A percentile compares a stretch with the other conserved stretches of the same genome.
phyloP scores from a whole-genome alignment of 305 asterid genomes.

The Fraxinus latifolia region DNA sequence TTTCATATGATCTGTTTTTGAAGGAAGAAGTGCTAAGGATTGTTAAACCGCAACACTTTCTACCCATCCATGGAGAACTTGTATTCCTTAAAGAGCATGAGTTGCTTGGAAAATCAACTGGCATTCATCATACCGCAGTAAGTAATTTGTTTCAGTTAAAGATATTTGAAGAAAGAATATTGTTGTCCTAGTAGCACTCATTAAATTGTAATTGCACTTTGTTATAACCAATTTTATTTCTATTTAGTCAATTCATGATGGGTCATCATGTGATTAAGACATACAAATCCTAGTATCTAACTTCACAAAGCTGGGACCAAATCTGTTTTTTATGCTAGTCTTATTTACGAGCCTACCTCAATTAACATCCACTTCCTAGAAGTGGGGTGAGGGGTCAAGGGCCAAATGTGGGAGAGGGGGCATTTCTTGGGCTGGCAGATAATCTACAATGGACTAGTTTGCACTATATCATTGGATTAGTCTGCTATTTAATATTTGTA shows the following conservation, averaged over 20 bases:
- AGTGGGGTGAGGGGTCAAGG: neutral
- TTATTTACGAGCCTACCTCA: neutral
- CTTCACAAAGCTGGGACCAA: constrained; percentile 1
- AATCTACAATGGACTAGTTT: neutral
- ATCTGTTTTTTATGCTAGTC: neutral
- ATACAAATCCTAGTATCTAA: constrained; percentile 4
- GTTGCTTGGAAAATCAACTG: constrained; percentile 87
- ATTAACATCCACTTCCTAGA: neutral
- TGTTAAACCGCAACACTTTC: constrained; percentile 98
- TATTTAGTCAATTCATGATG: constrained; percentile 7
- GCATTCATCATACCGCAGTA: constrained; percentile 89
- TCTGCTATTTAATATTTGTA: neutral
- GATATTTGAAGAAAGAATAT: neutral
- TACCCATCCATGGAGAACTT: constrained; percentile 98
- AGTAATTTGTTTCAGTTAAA: constrained; percentile 32
- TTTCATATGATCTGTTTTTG: constrained; percentile 28
- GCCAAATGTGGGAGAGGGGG: neutral
- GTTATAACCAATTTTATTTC: neutral
- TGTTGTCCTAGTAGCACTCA: neutral
- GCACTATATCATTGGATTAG: neutral
- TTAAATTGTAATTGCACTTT: neutral
- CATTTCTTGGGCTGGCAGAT: neutral
- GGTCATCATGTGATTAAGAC: constrained; percentile 7
- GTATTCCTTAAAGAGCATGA: constrained; percentile 97
- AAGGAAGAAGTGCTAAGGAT: constrained; percentile 94